These are phyloP conservation scores for Morella rubra DNA, from an alignment of 306 rosid species.

Conservation along the genomic window DNA sequence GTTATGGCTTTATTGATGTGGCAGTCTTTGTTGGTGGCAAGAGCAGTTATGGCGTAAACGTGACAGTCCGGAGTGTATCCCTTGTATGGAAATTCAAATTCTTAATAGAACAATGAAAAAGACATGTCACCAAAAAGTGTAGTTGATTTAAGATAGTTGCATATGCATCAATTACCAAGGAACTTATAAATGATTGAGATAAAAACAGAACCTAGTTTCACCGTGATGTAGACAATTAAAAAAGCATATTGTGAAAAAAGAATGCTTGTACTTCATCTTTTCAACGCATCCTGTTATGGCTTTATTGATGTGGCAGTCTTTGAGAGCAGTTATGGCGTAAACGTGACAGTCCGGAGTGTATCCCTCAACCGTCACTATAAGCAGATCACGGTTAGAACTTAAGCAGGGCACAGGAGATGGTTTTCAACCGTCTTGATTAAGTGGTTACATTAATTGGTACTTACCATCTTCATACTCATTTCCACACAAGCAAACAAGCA, in stretches of 20 bases:
- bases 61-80: not conserved
- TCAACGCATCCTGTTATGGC: not conserved
- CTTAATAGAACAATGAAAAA: not conserved
- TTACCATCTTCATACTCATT: not conserved
- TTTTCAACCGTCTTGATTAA: not conserved
- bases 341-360: no score
- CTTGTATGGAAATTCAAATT: not conserved
- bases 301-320: not conserved
- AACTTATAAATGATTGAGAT: not conserved
- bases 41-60: no score
- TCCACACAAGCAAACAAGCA: conserved; percentile 21
- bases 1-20: not conserved
- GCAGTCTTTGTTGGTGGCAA: not conserved
- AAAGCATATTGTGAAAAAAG: no score
- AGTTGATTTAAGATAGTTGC: not conserved
- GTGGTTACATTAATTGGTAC: conserved; percentile 7
- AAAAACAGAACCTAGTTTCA: not conserved
- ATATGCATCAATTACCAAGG: not conserved
- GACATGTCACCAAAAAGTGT: not conserved
- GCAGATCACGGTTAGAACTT: conserved; percentile 6
- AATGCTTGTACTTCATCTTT: not conserved
- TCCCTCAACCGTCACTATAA: not conserved
- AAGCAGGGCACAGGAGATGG: conserved; percentile 17
- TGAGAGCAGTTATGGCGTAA: no score
- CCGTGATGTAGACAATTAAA: not conserved